Percentiles rank a stretch among this genome's conserved stretches.
Conservation (phyloP, 1,284 basidiomycete species). For the Ustilago lituana region DNA sequence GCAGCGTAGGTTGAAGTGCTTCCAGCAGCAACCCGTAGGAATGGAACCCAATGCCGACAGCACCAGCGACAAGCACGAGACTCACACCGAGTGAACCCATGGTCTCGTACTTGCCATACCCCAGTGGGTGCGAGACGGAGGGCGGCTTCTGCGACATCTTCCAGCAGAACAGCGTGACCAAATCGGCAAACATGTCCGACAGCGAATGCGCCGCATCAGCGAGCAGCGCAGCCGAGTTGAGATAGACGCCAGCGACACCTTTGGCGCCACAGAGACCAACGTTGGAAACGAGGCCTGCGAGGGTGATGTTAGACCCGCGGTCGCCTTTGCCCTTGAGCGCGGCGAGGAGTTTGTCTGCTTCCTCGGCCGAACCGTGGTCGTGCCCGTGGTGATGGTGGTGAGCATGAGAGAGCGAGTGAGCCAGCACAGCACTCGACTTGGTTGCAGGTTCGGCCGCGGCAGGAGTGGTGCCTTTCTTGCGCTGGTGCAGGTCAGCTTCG, state of each 20-base stretch:
- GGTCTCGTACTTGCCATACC: conserved; percentile 90
- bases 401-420: conserved; percentile 20
- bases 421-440: conserved; percentile 16
- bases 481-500: conserved; percentile 20
- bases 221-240: conserved; percentile 86
- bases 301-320: conserved; percentile 67
- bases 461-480: conserved; percentile 11
- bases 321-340: conserved; percentile 61
- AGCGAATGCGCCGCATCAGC: conserved; percentile 96
- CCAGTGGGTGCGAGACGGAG: conserved; percentile 81
- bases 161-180: conserved; percentile 93
- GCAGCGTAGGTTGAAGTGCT: conserved; percentile 71
- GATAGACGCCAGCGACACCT: conserved; percentile 71
- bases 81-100: conserved; percentile 86
- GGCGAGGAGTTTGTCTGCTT: conserved; percentile 64
- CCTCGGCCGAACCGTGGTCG: conserved; percentile 64
- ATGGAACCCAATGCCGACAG: conserved; percentile 89
- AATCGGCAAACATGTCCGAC: conserved; percentile 85
- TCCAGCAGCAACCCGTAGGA: conserved; percentile 82
- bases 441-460: not conserved
- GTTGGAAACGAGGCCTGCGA: conserved; percentile 81
- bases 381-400: conserved; percentile 57
- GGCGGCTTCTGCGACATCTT: conserved; percentile 83
- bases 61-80: conserved; percentile 81
- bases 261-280: conserved; percentile 83